Evolutionary conservation across 2,329 filamentous ascomycete genomes (phyloP).

Genomic region (Nothomitra cinnamomea): DNA sequence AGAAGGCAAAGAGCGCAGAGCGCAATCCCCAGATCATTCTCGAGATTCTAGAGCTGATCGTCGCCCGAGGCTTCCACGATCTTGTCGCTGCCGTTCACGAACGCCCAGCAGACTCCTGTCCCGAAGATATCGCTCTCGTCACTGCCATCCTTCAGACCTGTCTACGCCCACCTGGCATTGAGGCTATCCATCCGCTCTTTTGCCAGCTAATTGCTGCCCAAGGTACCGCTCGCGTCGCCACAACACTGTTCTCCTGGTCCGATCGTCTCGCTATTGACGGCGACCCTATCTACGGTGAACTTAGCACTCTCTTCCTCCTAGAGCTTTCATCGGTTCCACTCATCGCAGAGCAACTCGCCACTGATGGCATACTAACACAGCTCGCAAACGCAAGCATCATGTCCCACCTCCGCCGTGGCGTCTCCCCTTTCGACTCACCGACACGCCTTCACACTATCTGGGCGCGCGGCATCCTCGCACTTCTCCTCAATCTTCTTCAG

Average conservation of each 20-base stretch:
- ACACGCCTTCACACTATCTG: constrained; percentile 74
- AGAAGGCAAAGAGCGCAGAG: constrained; percentile 16
- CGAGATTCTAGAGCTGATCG: constrained; percentile 62
- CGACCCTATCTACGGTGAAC: constrained; percentile 83
- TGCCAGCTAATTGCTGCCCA: constrained; percentile 47
- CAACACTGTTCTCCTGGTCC: constrained; percentile 84
- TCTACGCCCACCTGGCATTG: constrained; percentile 59
- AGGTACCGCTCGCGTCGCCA: constrained; percentile 62
- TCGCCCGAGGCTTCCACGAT: constrained; percentile 67
- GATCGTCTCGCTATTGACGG: constrained; percentile 61
- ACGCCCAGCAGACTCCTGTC: constrained; percentile 42
- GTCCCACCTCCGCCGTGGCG: constrained; percentile 53
- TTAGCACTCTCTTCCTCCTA: constrained; percentile 76
- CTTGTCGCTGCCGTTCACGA: constrained; percentile 73
- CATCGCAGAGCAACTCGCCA: constrained; percentile 78
- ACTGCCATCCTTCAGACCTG: constrained; percentile 79
- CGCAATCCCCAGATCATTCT: constrained; percentile 46
- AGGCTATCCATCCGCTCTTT: constrained; percentile 53
- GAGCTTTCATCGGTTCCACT: constrained; percentile 67
- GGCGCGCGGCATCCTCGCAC: constrained; percentile 70
- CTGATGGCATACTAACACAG: constrained; percentile 66
- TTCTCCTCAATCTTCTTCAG: constrained; percentile 75
- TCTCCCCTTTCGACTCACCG: constrained; percentile 65
- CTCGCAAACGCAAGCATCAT: constrained; percentile 66
- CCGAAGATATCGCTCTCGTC: constrained; percentile 71